Conservation (phyloP, 2,329 filamentous ascomycete species). For the Alternaria ventricosa region DNA sequence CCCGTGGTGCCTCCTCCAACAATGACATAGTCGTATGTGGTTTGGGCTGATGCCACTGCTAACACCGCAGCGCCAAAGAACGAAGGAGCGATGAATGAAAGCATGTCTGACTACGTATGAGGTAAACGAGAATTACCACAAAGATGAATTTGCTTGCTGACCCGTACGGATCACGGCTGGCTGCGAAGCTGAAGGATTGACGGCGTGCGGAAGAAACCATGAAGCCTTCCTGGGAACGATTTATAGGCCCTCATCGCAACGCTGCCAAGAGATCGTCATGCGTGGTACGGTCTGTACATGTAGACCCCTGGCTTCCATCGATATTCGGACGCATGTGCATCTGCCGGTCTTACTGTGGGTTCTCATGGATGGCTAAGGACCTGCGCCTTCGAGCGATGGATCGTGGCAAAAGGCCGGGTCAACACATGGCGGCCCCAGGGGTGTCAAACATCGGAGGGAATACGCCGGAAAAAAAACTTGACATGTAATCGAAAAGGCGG, state of each 20-base stretch:
- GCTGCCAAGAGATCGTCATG: background rate
- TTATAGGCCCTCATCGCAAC: background rate
- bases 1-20: constrained; percentile 32
- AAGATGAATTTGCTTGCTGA: background rate
- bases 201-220: background rate
- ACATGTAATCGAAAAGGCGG: background rate
- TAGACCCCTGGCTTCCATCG: background rate
- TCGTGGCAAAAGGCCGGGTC: background rate
- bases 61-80: background rate
- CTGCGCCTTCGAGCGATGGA: background rate
- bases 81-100: background rate
- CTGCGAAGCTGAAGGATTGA: background rate
- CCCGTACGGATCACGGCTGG: background rate
- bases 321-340: background rate
- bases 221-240: background rate
- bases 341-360: background rate
- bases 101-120: background rate
- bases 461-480: background rate
- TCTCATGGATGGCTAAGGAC: background rate
- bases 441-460: background rate
- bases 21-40: constrained; percentile 32
- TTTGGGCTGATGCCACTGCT: background rate
- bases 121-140: background rate
- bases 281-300: background rate
- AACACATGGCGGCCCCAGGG: background rate